A percentile compares a stretch with the other conserved stretches of the same genome.
phyloP scores from a whole-genome alignment of 2,329 filamentous ascomycete species.

The Epichloe glyceriae region DNA sequence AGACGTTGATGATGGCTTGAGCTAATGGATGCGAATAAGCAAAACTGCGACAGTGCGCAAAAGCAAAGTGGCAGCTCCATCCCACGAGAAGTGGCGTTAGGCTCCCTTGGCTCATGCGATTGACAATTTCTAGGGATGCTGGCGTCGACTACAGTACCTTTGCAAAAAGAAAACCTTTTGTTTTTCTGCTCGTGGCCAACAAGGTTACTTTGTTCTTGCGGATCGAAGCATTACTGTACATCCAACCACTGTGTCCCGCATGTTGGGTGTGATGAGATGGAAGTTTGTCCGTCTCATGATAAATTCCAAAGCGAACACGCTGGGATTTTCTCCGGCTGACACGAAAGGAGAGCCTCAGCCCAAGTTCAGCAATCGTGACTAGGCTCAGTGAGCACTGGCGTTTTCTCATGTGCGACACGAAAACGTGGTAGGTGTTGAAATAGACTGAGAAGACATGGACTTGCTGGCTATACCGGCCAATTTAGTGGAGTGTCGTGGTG shows the following conservation, averaged over 20 bases:
- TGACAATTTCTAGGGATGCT: background rate
- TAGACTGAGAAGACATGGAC: too few relatives aligned
- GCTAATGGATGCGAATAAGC: constrained; percentile 3
- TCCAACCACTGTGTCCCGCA: background rate
- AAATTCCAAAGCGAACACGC: background rate
- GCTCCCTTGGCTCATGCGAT: background rate
- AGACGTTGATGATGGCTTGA: constrained; percentile 1
- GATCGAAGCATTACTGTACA: background rate
- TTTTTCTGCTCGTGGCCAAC: background rate
- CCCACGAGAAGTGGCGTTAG: constrained; percentile 1
- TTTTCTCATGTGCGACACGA: background rate
- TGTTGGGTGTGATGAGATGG: background rate
- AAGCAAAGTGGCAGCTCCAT: constrained; percentile 5
- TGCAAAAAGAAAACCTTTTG: background rate
- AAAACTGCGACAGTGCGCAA: constrained; percentile 6
- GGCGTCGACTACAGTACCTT: background rate
- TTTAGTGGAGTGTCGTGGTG: background rate
- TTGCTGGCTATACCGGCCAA: too few relatives aligned
- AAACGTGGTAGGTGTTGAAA: background rate
- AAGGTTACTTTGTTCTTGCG: background rate
- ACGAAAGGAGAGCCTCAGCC: background rate
- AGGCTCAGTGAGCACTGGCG: background rate
- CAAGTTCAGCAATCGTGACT: background rate
- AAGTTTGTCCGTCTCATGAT: background rate
- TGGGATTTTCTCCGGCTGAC: background rate